These are phyloP conservation scores for Nannizzia gypsea DNA, from an alignment of 2,329 filamentous ascomycete species.

Conservation along the genomic window DNA sequence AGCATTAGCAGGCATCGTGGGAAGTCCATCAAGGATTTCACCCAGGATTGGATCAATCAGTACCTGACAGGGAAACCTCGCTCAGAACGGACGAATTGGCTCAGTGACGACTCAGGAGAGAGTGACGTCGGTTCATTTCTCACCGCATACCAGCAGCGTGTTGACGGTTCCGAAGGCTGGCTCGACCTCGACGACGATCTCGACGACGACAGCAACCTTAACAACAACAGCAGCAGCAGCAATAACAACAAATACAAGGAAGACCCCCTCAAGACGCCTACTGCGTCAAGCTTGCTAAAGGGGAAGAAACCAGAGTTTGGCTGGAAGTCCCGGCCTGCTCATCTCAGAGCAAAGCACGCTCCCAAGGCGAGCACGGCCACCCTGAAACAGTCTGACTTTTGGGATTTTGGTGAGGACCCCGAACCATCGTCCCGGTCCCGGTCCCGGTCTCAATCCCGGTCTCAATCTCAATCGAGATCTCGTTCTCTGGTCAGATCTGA, in stretches of 20 bases:
- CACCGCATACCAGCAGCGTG: constrained; percentile 31
- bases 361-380: constrained; percentile 31
- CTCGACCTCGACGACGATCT: constrained; percentile 28
- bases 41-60: constrained; percentile 76
- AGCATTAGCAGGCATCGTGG: constrained; percentile 17
- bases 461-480: constrained; percentile 27
- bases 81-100: constrained; percentile 65
- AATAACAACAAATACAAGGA: constrained; percentile 17
- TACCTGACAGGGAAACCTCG: constrained; percentile 62
- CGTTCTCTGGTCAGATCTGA: constrained; percentile 17
- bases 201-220: no score
- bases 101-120: constrained; percentile 63
- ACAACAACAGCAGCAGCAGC: no score
- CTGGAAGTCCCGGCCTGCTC: constrained; percentile 14
- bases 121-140: constrained; percentile 59
- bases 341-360: constrained; percentile 24
- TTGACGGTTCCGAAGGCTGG: constrained; percentile 35
- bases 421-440: constrained; percentile 22
- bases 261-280: constrained; percentile 32
- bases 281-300: constrained; percentile 12
- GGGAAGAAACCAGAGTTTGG: constrained; percentile 12
- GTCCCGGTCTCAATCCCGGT: constrained; percentile 29
- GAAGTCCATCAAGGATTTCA: constrained; percentile 45
- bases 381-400: constrained; percentile 35
- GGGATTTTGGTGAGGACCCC: constrained; percentile 33